phyloP scores from a whole-genome alignment of 768 basidiomycete species.

The Chalciporus piperatus region DNA sequence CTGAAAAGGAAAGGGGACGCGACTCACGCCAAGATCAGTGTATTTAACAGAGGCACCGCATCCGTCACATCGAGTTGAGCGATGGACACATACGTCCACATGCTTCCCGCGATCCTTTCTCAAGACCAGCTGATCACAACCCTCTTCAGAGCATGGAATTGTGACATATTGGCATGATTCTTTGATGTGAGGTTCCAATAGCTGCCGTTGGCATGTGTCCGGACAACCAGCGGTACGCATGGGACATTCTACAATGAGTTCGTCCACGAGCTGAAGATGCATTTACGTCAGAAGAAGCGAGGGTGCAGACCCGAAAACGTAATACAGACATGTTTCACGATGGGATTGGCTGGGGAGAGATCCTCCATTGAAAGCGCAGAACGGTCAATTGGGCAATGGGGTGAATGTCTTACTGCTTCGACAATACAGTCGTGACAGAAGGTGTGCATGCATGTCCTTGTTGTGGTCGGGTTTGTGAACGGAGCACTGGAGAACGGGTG shows the following conservation, averaged over 20 bases:
- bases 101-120: constrained; percentile 49
- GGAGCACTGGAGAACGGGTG: constrained; percentile 46
- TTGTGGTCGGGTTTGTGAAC: constrained; percentile 73
- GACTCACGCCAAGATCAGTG: constrained; percentile 38
- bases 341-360: constrained; percentile 64
- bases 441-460: constrained; percentile 76
- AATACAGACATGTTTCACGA: constrained; percentile 55
- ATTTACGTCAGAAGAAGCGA: constrained; percentile 4
- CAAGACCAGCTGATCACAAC: constrained; percentile 43
- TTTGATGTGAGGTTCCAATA: constrained; percentile 58
- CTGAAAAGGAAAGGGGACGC: not conserved
- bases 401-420: constrained; percentile 62
- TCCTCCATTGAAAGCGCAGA: constrained; percentile 58
- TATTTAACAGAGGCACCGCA: constrained; percentile 35
- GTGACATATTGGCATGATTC: constrained; percentile 58
- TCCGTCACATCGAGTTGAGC: constrained; percentile 38
- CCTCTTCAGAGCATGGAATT: constrained; percentile 46
- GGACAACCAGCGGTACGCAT: constrained; percentile 57
- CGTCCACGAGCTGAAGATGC: constrained; percentile 68
- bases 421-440: constrained; percentile 83
- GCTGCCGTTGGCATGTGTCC: constrained; percentile 64
- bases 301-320: constrained; percentile 2
- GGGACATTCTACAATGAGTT: constrained; percentile 72
- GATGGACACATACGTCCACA: constrained; percentile 36
- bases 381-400: constrained; percentile 84